Evolutionary conservation across 2,329 filamentous ascomycete species (phyloP).

Genomic region (Sarocladium kiliense): DNA sequence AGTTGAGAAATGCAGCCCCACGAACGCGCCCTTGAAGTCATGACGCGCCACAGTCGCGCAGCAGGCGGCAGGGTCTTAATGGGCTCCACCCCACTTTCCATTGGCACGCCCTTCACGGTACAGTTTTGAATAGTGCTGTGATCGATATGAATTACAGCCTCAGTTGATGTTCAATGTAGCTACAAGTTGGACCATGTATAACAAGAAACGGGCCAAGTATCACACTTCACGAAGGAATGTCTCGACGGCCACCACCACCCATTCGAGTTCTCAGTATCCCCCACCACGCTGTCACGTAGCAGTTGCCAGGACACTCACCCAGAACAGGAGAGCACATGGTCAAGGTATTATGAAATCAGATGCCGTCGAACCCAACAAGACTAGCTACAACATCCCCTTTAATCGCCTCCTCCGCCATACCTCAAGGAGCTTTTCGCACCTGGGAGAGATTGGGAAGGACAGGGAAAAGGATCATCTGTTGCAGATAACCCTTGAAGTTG

Average conservation of each 20-base stretch:
- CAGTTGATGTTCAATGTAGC: too few relatives aligned
- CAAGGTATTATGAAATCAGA: conserved; percentile 1
- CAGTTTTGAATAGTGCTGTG: too few relatives aligned
- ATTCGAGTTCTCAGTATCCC: conserved; percentile 22
- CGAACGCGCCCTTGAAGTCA: conserved; percentile 4
- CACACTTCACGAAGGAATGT: too few relatives aligned
- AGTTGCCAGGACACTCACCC: conserved; percentile 2
- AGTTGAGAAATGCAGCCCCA: not conserved
- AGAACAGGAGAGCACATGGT: conserved; percentile 9
- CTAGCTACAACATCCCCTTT: not conserved
- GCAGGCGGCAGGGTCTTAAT: conserved; percentile 12
- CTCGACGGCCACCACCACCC: conserved; percentile 36
- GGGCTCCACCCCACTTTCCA: conserved; percentile 16
- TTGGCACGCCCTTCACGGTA: not conserved
- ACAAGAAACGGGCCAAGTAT: too few relatives aligned
- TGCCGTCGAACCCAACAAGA: conserved; percentile 8
- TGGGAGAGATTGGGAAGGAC: conserved; percentile 31
- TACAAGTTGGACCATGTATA: too few relatives aligned
- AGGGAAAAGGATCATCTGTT: conserved; percentile 29
- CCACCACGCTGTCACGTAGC: conserved; percentile 15
- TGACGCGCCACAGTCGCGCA: conserved; percentile 8
- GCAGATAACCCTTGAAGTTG: not conserved
- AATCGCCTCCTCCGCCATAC: not conserved
- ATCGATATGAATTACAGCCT: too few relatives aligned
- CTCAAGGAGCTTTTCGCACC: not conserved